A percentile compares a stretch with the other conserved stretches of the same genome.
phyloP scores from a whole-genome alignment of 108 stramenopile genomes.

The Aurantiochytrium sp. region DNA sequence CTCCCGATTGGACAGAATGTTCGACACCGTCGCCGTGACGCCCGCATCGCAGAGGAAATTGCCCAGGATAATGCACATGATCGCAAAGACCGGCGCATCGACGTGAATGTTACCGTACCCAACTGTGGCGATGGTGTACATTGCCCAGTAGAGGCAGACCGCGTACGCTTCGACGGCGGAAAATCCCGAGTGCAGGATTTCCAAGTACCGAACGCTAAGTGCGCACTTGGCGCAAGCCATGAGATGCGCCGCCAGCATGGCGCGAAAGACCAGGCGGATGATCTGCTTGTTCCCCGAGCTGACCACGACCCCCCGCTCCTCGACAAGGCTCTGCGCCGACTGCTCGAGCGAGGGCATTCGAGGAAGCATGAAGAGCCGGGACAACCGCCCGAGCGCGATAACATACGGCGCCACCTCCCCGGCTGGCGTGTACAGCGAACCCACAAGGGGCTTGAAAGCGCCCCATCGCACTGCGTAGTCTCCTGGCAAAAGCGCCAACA shows the following conservation, averaged over 20 bases:
- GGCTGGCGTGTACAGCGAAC: too few relatives aligned
- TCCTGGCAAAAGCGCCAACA: not conserved
- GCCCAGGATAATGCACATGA: slow-evolving; percentile 56
- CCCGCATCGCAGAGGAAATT: slow-evolving; percentile 65
- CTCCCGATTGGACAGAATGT: slow-evolving; percentile 51
- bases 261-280: not conserved
- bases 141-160: slow-evolving; percentile 56
- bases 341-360: not conserved
- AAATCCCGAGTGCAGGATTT: not conserved
- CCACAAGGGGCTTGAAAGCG: not conserved
- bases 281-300: slow-evolving; percentile 4
- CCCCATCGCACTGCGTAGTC: not conserved
- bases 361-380: not conserved
- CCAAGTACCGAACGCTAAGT: not conserved
- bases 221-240: not conserved
- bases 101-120: slow-evolving; percentile 41
- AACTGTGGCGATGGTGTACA: slow-evolving; percentile 57
- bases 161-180: slow-evolving; percentile 37
- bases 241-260: not conserved
- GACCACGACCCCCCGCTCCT: not conserved
- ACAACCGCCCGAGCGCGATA: not conserved
- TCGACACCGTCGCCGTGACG: slow-evolving; percentile 59
- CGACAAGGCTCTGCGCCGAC: not conserved
- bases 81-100: slow-evolving; percentile 47
- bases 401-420: not conserved